Evolutionary conservation across 176 grass and related monocot species (phyloP).

Genomic region (Triticum turgidum): DNA sequence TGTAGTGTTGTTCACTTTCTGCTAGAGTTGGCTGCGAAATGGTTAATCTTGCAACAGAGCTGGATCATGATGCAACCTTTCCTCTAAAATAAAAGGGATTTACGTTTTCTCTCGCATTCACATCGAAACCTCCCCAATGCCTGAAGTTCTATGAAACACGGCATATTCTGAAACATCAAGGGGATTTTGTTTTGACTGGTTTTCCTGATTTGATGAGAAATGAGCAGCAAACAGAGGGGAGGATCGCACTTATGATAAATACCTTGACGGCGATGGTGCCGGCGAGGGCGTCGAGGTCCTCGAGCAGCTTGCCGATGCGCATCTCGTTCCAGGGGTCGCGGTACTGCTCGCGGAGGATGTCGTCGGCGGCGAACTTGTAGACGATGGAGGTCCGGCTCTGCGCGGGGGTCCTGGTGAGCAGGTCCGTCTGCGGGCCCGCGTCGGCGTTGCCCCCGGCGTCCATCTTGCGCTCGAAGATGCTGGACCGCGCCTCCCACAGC

Average conservation of each 20-base stretch:
- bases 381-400: conserved; percentile 78
- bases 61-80: neutral
- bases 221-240: neutral
- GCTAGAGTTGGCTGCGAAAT: neutral
- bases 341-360: conserved; percentile 87
- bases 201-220: neutral
- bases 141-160: neutral
- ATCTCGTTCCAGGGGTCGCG: conserved; percentile 85
- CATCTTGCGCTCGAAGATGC: conserved; percentile 90
- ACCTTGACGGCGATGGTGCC: conserved; percentile 96
- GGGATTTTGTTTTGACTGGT: neutral
- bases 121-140: neutral
- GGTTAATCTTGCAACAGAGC: neutral
- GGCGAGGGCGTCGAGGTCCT: conserved; percentile 95
- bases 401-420: conserved; percentile 76
- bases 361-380: conserved; percentile 83
- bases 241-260: neutral
- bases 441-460: conserved; percentile 29
- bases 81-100: neutral
- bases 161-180: neutral
- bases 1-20: neutral
- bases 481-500: conserved; percentile 89
- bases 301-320: conserved; percentile 88
- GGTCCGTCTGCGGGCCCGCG: conserved; percentile 49
- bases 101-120: neutral